phyloP scores from a whole-genome alignment of 768 basidiomycete genomes.

The Serendipita sp. region DNA sequence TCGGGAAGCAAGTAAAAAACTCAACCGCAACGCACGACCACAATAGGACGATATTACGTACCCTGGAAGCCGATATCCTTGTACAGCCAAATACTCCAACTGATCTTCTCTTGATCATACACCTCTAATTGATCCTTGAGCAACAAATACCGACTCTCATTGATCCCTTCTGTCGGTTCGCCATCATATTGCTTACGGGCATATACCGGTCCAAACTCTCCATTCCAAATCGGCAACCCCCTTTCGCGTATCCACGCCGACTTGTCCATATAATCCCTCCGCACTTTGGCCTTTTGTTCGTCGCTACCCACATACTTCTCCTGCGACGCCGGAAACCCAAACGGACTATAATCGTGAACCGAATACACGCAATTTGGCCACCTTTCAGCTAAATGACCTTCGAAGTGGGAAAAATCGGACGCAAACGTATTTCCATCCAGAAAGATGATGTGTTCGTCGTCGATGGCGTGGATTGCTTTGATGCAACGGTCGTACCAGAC shows the following conservation, averaged over 20 bases:
- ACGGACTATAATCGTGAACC: constrained; percentile 64
- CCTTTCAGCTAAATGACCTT: constrained; percentile 34
- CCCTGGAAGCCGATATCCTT: constrained; percentile 48
- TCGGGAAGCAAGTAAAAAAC: constrained; percentile 14
- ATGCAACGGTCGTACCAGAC: constrained; percentile 53
- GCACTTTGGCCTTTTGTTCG: constrained; percentile 35
- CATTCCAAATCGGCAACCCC: constrained; percentile 57
- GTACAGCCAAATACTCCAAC: constrained; percentile 81
- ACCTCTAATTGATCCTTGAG: constrained; percentile 58
- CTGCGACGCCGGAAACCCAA: constrained; percentile 49
- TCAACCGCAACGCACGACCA: background rate
- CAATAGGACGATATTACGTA: background rate
- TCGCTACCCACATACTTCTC: constrained; percentile 38
- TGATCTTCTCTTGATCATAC: constrained; percentile 39
- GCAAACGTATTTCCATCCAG: constrained; percentile 78
- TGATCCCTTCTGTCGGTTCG: constrained; percentile 44
- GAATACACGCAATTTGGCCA: constrained; percentile 63
- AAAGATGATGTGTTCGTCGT: constrained; percentile 58
- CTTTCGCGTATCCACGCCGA: constrained; percentile 59
- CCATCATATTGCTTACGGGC: constrained; percentile 43
- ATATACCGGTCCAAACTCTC: constrained; percentile 76
- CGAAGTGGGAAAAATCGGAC: constrained; percentile 58
- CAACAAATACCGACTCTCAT: constrained; percentile 45
- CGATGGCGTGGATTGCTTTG: constrained; percentile 51
- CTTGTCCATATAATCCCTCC: constrained; percentile 53